These are phyloP conservation scores for Fusarium sp. DNA, from an alignment of 2,329 filamentous ascomycete species.

Conservation along the genomic window DNA sequence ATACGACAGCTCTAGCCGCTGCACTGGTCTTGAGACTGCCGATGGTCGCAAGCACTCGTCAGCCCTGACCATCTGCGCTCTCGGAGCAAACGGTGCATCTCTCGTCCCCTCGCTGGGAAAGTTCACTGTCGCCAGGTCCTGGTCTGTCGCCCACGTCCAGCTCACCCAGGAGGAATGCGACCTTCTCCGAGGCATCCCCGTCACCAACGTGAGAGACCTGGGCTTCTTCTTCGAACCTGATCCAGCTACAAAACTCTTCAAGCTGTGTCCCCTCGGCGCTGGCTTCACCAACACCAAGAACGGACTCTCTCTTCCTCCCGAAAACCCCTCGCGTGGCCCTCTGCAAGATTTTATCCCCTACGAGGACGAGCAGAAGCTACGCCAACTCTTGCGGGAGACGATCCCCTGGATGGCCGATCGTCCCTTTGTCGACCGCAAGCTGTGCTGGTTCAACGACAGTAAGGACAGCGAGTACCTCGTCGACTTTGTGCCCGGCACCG, in stretches of 20 bases:
- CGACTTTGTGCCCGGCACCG: slow-evolving; percentile 13
- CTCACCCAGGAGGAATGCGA: slow-evolving; percentile 17
- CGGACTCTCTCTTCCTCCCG: slow-evolving; percentile 7
- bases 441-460: slow-evolving; percentile 19
- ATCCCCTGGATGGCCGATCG: slow-evolving; percentile 23
- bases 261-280: slow-evolving; percentile 20
- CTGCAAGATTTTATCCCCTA: slow-evolving; percentile 17
- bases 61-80: slow-evolving; percentile 6
- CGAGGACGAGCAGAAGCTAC: slow-evolving; percentile 13
- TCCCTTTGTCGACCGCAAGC: slow-evolving; percentile 22
- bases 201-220: slow-evolving; percentile 14
- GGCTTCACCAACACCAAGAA: slow-evolving; percentile 18
- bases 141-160: slow-evolving; percentile 20
- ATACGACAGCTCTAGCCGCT: not conserved
- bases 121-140: slow-evolving; percentile 6
- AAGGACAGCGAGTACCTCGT: slow-evolving; percentile 13
- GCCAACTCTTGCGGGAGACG: slow-evolving; percentile 18
- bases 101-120: slow-evolving; percentile 1
- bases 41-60: not conserved
- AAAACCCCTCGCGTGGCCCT: not conserved
- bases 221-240: slow-evolving; percentile 21
- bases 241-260: slow-evolving; percentile 15
- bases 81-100: slow-evolving; percentile 4
- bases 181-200: slow-evolving; percentile 14
- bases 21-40: slow-evolving; percentile 9